A percentile compares a stretch with the other conserved stretches of the same genome.
These are phyloP conservation scores for Entrophospora sp. DNA, from an alignment of 192 early-diverging fungal genomes.

Conservation along the genomic window DNA sequence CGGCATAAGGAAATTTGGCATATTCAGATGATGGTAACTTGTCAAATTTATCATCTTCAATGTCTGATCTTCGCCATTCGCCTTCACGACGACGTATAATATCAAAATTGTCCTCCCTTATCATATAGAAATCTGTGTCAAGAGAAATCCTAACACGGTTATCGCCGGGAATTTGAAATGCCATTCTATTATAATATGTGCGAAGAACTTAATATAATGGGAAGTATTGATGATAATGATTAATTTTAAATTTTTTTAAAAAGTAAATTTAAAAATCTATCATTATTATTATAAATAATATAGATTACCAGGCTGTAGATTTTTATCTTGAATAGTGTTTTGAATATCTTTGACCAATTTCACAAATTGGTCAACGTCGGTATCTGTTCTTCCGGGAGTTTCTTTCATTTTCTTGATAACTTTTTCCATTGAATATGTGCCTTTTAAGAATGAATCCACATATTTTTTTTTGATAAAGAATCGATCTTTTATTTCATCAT, in stretches of 20 bases:
- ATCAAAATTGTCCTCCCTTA: conserved; percentile 86
- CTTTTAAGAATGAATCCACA: conserved; percentile 78
- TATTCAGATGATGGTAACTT: conserved; percentile 67
- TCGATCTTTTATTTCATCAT: conserved; percentile 85
- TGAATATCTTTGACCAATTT: conserved; percentile 66
- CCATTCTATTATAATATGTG: conserved; percentile 94
- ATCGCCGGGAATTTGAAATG: conserved; percentile 97
- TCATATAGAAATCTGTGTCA: conserved; percentile 91
- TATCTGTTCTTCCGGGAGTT: conserved; percentile 57
- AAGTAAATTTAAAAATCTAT: neutral
- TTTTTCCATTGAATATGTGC: conserved; percentile 64
- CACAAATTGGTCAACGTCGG: conserved; percentile 66
- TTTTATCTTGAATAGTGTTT: conserved; percentile 52
- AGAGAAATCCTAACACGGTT: conserved; percentile 85
- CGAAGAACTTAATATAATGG: too few relatives aligned
- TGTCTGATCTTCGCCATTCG: conserved; percentile 90
- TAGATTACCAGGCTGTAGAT: conserved; percentile 45
- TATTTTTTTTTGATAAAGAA: conserved; percentile 93
- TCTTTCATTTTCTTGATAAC: conserved; percentile 69
- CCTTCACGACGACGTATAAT: conserved; percentile 60
- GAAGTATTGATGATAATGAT: too few relatives aligned
- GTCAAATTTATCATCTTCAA: conserved; percentile 63
- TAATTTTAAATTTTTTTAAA: too few relatives aligned
- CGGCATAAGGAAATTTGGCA: conserved; percentile 86
- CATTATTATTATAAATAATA: too few relatives aligned